These are phyloP conservation scores for Guyanaporus albipodus DNA, from an alignment of 768 basidiomycete species.

Conservation along the genomic window DNA sequence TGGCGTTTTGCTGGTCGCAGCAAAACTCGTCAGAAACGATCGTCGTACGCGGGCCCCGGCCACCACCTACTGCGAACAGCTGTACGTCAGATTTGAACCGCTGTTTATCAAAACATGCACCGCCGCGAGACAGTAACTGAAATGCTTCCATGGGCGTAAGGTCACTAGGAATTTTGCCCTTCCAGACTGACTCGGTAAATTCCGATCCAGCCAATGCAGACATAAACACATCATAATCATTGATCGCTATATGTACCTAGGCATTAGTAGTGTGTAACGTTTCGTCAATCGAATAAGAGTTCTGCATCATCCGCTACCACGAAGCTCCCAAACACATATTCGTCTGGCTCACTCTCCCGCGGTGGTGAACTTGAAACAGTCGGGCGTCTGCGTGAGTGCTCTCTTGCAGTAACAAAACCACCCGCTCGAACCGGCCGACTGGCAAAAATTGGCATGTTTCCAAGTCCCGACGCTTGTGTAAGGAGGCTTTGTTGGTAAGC, in stretches of 20 bases:
- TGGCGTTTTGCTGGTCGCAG: conserved; percentile 25
- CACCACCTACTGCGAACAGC: conserved; percentile 57
- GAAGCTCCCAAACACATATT: conserved; percentile 74
- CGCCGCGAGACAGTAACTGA: conserved; percentile 83
- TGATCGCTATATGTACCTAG: no score
- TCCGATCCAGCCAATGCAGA: conserved; percentile 4
- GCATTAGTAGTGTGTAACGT: conserved; percentile 7
- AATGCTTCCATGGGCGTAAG: conserved; percentile 79
- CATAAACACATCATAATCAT: no score
- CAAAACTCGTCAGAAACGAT: conserved; percentile 1
- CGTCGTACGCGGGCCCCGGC: background rate
- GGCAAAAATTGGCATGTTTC: conserved; percentile 49
- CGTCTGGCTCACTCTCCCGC: conserved; percentile 50
- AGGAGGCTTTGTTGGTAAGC: conserved; percentile 69
- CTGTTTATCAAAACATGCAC: conserved; percentile 74
- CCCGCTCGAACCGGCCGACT: conserved; percentile 45
- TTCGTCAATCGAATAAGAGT: conserved; percentile 41
- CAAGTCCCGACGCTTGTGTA: conserved; percentile 52
- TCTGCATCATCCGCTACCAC: conserved; percentile 78
- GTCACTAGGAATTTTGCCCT: no score
- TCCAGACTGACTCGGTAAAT: conserved; percentile 13
- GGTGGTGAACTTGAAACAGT: conserved; percentile 60
- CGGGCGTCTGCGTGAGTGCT: conserved; percentile 30
- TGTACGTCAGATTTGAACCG: conserved; percentile 65
- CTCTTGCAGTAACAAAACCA: conserved; percentile 34